Percentiles rank a stretch among this genome's conserved stretches.
phyloP scores from a whole-genome alignment of 805 yeast genomes.

The Saccharomyces paradoxus region DNA sequence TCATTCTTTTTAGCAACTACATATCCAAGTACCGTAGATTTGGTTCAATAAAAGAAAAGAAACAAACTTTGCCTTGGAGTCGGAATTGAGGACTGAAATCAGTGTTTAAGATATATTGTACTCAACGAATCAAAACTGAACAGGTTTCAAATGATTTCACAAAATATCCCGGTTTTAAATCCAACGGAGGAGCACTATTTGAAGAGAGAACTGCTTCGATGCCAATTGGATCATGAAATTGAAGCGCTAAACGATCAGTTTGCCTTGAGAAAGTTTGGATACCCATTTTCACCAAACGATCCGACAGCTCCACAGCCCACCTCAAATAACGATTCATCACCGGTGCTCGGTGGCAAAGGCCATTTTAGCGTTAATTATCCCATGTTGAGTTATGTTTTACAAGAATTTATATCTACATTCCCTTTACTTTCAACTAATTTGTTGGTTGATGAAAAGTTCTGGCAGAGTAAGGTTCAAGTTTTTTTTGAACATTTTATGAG shows the following conservation, averaged over 20 bases:
- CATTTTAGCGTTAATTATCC: slow-evolving; percentile 43
- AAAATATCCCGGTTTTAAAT: slow-evolving; percentile 25
- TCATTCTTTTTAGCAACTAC: neutral
- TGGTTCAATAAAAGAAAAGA: neutral
- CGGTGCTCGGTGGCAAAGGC: slow-evolving; percentile 9
- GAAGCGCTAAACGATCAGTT: slow-evolving; percentile 47
- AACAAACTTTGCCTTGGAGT: neutral
- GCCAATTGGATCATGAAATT: slow-evolving; percentile 57
- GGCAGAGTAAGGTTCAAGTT: slow-evolving; percentile 73
- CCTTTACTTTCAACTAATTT: slow-evolving; percentile 55
- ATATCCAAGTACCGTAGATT: neutral
- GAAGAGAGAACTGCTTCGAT: slow-evolving; percentile 67
- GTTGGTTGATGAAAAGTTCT: slow-evolving; percentile 50
- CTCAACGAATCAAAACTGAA: neutral
- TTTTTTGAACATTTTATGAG: slow-evolving; percentile 72
- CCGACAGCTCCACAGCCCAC: slow-evolving; percentile 27
- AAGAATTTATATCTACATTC: slow-evolving; percentile 53
- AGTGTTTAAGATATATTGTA: neutral
- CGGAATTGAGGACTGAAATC: neutral
- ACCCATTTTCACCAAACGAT: slow-evolving; percentile 54
- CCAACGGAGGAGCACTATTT: slow-evolving; percentile 79
- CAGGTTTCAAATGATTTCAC: neutral
- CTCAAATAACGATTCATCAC: slow-evolving; percentile 13
- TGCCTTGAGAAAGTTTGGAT: slow-evolving; percentile 64
- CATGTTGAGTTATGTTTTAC: slow-evolving; percentile 56